Base-by-base conservation (phyloP, 345 rosid genomes). In the Lepidium sativum region DNA sequence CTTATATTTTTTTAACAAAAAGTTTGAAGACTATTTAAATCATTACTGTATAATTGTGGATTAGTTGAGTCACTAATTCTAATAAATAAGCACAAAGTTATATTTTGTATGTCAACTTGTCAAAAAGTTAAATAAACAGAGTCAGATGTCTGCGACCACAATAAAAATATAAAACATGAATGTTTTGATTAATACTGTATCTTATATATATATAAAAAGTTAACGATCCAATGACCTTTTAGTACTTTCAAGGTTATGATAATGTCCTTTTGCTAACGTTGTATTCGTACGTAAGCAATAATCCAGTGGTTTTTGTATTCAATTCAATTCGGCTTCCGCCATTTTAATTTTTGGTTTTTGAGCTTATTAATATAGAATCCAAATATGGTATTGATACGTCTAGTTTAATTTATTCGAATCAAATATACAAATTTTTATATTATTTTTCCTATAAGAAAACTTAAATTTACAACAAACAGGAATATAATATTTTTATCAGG, bases 61-160 rank as follows among this genome's bases (percentile, higher is more conserved):
- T n/a, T n/a, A n/a, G n/a, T n/a, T n/a, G n/a, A n/a, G n/a, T n/a
- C n/a, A n/a, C n/a, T n/a, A n/a, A n/a, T n/a, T n/a, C n/a, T 18
- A 51, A 45, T 45, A 51, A 17, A 39, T 49, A 33, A 69, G 40
- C 62, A 60, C 54, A 54, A 31, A 33, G 18, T 20, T 35, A 4
- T 35, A 32, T 69, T 41, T 39, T 21, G 54, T n/a, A n/a, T n/a
- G 61, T 25, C 55, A 52, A 69, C 38, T 34, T 15, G n/a, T 34
- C 23, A 4, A 12, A 58, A 15, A 31, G 8, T 9, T 10, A 18
- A 31, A 31, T 8, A 45, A 25, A 7, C 7, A 6, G 14, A 40
- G 23, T 38, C n/a, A 31, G 29, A 35, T 51, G 73, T 60, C 59
- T 49, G 42, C 27, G 21, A 51, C 25, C n/a, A n/a, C n/a, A 3